phyloP scores from a whole-genome alignment of 345 rosid species.

The Noccaea bulbosa region DNA sequence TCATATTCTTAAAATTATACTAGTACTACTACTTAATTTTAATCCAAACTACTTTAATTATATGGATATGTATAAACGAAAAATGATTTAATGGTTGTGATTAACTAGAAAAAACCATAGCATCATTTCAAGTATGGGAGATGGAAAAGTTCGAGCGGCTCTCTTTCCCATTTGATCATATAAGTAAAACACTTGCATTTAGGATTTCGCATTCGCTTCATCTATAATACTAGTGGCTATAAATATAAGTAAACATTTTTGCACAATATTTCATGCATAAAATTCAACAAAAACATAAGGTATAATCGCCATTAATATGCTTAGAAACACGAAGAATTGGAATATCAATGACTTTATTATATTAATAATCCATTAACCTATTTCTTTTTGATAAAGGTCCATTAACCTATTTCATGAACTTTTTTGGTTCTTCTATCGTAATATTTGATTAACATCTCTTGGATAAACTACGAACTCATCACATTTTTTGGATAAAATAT shows the following conservation, averaged over 20 bases:
- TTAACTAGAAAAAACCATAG: constrained; percentile 26
- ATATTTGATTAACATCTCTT: background rate
- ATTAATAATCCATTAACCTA: constrained; percentile 19
- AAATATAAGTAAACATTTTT: constrained; percentile 1
- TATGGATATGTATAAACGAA: constrained; percentile 10
- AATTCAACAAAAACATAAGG: constrained; percentile 43
- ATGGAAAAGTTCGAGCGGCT: constrained; percentile 31
- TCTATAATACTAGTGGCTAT: constrained; percentile 7
- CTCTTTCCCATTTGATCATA: constrained; percentile 34
- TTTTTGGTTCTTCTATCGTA: background rate
- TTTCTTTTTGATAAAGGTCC: too few species aligned
- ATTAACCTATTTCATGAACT: background rate
- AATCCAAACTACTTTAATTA: constrained; percentile 13
- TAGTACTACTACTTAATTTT: too few species aligned
- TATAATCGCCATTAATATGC: constrained; percentile 33
- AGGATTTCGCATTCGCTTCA: constrained; percentile 28
- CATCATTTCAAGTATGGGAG: constrained; percentile 20
- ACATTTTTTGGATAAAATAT: background rate
- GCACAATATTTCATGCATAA: constrained; percentile 41
- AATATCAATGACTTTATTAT: constrained; percentile 15
- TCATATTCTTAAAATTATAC: too few species aligned
- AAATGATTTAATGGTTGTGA: constrained; percentile 19
- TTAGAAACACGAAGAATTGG: constrained; percentile 33
- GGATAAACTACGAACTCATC: background rate
- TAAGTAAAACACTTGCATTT: constrained; percentile 5